Conservation (phyloP, 208 protist genomes). For the Cochliopodium minus region DNA sequence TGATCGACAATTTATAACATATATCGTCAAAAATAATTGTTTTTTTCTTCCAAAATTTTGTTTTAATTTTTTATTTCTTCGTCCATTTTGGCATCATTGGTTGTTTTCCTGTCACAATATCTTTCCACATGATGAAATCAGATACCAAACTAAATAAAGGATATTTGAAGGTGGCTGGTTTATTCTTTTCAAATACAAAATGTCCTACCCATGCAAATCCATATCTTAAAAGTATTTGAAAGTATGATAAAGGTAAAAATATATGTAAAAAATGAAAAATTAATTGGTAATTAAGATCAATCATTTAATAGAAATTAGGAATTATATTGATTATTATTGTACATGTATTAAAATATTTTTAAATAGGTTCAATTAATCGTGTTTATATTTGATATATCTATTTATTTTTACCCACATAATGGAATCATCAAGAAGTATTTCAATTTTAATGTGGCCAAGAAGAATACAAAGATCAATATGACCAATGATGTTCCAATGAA, state of each 20-base stretch:
- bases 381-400: background rate
- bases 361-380: background rate
- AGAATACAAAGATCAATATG: background rate
- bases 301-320: background rate
- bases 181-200: conserved; percentile 29
- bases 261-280: background rate
- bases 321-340: background rate
- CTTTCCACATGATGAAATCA: conserved; percentile 22
- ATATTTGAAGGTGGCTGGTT: conserved; percentile 27
- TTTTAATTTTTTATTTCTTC: too few species aligned
- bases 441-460: background rate
- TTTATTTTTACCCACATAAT: background rate
- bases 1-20: too few species aligned
- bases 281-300: background rate
- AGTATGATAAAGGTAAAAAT: background rate
- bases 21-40: too few species aligned
- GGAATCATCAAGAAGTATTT: background rate
- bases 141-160: conserved; percentile 15
- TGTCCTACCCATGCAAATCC: conserved; percentile 27
- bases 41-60: too few species aligned
- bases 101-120: conserved; percentile 22
- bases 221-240: conserved; percentile 6
- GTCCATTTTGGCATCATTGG: too few species aligned
- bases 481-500: background rate
- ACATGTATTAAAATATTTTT: background rate